These are phyloP conservation scores for Phyllosticta paracitricarpa DNA, from an alignment of 2,329 filamentous ascomycete genomes.

Conservation along the genomic window DNA sequence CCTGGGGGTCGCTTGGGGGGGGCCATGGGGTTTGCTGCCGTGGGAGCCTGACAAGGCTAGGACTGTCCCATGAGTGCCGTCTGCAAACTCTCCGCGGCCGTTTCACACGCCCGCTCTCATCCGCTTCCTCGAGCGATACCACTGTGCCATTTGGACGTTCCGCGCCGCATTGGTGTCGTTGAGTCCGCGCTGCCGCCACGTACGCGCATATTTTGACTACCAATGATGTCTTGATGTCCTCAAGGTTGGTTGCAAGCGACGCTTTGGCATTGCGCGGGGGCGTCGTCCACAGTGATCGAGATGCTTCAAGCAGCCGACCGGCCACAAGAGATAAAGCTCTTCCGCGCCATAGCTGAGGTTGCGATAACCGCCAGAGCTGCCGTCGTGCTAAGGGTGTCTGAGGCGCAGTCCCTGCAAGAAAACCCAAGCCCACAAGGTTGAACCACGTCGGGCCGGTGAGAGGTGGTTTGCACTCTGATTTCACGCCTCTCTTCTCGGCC, in stretches of 20 bases:
- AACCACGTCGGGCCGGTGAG: not conserved
- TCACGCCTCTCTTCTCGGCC: not conserved
- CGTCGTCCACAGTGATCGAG: not conserved
- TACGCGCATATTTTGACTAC: not conserved
- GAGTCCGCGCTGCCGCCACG: not conserved
- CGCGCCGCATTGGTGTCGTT: not conserved
- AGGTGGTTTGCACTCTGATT: not conserved
- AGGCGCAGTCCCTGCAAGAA: not conserved
- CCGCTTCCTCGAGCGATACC: not conserved
- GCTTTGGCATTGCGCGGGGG: not conserved
- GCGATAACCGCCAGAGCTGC: not conserved
- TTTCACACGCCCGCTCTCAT: constrained; percentile 9
- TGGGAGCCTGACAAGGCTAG: not conserved
- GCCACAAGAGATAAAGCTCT: not conserved
- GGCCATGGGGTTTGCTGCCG: not conserved
- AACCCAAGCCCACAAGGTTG: not conserved
- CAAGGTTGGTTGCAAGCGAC: too few species aligned
- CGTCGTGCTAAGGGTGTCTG: not conserved
- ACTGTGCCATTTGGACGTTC: not conserved
- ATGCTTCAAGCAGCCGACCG: not conserved
- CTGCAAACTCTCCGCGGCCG: not conserved
- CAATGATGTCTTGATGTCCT: not conserved
- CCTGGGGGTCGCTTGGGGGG: not conserved
- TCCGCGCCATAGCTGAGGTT: not conserved
- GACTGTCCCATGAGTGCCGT: not conserved